Evolutionary conservation across 1,284 basidiomycete genomes (phyloP), one percentile per base, ranked within the genome.

Genomic region (Cerioporus squamosus): DNA sequence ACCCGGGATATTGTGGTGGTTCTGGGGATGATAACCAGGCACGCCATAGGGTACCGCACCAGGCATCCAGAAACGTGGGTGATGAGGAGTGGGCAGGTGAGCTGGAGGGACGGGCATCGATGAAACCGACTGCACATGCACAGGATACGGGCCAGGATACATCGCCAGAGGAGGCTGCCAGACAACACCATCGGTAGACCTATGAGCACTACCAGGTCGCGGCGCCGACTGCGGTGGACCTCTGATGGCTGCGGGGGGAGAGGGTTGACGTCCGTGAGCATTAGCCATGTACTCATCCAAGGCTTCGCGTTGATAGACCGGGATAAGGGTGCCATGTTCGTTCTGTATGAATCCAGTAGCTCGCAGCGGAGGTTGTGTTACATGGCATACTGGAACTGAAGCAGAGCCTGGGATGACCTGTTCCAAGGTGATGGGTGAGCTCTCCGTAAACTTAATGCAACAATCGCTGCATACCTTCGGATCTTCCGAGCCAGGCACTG

Each of bases 291-390:
- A 84, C 51, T 81, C 77, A 48, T 79, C 81, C 24, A 90, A 75
- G 2, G 84, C 87, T 48, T 91, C 88, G 5, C 85, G 85, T 26
- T 83, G 84, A 70, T 91, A 91, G 26, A 90, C 80, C 17, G 90
- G 82, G 51, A 90, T 82, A 18, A 91, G 77, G 22, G 82, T 81
- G 4, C 88, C 88, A 53, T 88, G 85, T 53, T 89, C 86, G 49
- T 86, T 84, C 61, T 90, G 87, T 54, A 89, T 82, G 66, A 91
- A 91, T 3, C 87, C 87, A 0, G 86, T 83, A 2, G 89, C 84
- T 40, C 81, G 74, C 15, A 90, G 73, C 29, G 89, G 87, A 14
- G 87, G 81, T 68, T 86, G 84, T 31, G 72, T 47, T 15, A 22
- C 23, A 18, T 46, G 33, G 14, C 17, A 9, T 3, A n/a, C n/a